Conservation (phyloP, 2,329 filamentous ascomycete species). For the Apiospora saccharicola region DNA sequence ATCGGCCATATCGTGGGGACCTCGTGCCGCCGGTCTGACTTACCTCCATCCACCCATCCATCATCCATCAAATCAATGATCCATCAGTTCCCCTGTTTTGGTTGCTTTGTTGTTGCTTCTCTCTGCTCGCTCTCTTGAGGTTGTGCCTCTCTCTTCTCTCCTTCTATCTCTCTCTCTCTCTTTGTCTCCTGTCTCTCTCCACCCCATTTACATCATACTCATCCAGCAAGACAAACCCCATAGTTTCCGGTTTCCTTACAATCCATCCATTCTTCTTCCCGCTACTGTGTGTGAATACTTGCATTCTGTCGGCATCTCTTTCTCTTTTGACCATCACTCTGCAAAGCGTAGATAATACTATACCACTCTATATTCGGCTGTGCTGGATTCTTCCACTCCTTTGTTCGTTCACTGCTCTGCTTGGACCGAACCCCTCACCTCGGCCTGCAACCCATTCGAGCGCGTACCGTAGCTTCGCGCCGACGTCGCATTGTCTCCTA, state of each 20-base stretch:
- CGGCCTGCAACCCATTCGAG: constrained; percentile 12
- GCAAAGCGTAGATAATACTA: constrained; percentile 23
- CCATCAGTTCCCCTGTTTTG: constrained; percentile 22
- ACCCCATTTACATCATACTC: constrained; percentile 14
- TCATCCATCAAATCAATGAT: constrained; percentile 21
- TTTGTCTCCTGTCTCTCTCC: constrained; percentile 15
- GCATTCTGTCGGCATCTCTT: constrained; percentile 17
- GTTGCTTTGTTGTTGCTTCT: constrained; percentile 23
- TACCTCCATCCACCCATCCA: constrained; percentile 23
- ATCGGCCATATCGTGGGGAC: constrained; percentile 23
- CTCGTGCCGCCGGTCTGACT: constrained; percentile 23
- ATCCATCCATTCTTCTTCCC: background rate
- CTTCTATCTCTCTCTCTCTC: constrained; percentile 20
- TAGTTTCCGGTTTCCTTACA: constrained; percentile 23
- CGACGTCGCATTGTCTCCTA: constrained; percentile 16
- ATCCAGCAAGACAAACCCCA: constrained; percentile 15
- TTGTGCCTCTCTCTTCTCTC: constrained; percentile 12
- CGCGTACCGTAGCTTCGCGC: constrained; percentile 23
- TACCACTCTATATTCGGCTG: constrained; percentile 29
- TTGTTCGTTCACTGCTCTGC: constrained; percentile 25
- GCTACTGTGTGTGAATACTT: background rate
- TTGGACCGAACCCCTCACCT: constrained; percentile 24
- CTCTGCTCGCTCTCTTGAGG: constrained; percentile 4
- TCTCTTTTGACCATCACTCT: constrained; percentile 5
- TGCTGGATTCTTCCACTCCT: constrained; percentile 31